Evolutionary conservation across 345 rosid species (phyloP).

Genomic region (Hibiscus tridactylites): DNA sequence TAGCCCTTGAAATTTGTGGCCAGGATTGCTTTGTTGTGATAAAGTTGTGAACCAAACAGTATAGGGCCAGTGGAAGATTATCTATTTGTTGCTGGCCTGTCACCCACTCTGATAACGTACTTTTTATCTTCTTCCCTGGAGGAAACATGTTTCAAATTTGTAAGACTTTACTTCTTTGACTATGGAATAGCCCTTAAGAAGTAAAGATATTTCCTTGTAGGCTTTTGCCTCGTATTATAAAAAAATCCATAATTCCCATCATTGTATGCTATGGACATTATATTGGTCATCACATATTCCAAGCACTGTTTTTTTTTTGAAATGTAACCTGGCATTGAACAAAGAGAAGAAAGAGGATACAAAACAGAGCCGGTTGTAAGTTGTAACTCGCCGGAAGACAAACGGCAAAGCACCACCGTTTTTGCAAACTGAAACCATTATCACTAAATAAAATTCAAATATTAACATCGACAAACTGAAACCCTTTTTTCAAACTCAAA

Average conservation of each 20-base stretch:
- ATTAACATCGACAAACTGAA: too few species aligned
- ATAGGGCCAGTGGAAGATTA: slow-evolving; percentile 11
- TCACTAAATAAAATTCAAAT: too few species aligned
- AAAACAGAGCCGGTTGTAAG: too few species aligned
- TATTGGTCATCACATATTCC: background rate
- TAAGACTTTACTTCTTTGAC: slow-evolving; percentile 25
- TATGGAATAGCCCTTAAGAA: background rate
- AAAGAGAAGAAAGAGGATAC: too few species aligned
- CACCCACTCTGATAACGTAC: background rate
- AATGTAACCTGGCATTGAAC: too few species aligned
- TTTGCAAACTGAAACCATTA: too few species aligned
- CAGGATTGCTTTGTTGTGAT: slow-evolving; percentile 9
- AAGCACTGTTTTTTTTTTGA: too few species aligned
- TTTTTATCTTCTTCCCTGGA: slow-evolving; percentile 13
- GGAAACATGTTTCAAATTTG: slow-evolving; percentile 31
- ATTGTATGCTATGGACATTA: background rate
- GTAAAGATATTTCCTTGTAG: background rate
- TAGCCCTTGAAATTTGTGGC: slow-evolving; percentile 24
- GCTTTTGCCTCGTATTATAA: background rate
- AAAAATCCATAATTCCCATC: background rate
- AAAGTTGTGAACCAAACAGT: background rate
- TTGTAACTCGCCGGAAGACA: too few species aligned
- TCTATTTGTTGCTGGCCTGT: background rate
- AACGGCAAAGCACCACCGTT: too few species aligned
- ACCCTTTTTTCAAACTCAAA: too few species aligned